Conservation (phyloP, 2,329 filamentous ascomycete genomes). For the Elsinoe arachidis region DNA sequence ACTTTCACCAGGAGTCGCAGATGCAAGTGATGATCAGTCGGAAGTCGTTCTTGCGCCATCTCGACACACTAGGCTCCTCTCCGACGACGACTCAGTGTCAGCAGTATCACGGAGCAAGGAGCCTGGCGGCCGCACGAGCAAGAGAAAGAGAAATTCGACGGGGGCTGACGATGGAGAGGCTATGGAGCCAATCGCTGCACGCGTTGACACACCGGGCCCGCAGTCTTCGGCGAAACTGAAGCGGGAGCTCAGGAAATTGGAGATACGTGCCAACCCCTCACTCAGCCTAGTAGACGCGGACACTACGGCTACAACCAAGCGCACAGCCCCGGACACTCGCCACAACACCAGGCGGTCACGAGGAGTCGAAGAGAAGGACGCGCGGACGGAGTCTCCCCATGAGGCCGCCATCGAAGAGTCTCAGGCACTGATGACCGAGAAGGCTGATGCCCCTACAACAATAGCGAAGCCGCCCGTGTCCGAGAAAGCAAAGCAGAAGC, state of each 20-base stretch:
- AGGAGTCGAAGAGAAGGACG: neutral
- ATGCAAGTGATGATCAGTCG: neutral
- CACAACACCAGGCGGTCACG: no score
- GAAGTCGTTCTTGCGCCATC: neutral
- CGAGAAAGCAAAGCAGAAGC: neutral
- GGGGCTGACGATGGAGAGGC: neutral
- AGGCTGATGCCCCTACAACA: no score
- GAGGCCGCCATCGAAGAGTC: no score
- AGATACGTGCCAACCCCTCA: slow-evolving; percentile 10
- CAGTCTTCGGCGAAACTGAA: neutral
- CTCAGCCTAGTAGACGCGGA: neutral
- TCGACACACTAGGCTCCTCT: no score
- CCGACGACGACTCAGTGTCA: no score
- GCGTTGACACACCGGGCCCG: neutral
- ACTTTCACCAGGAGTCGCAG: neutral
- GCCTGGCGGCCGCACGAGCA: no score
- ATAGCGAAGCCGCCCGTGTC: neutral
- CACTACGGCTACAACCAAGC: neutral
- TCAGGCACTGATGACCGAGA: no score
- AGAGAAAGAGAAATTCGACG: no score
- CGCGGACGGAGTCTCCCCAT: neutral
- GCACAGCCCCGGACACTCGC: no score
- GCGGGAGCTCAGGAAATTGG: slow-evolving; percentile 4
- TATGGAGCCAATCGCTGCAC: neutral
- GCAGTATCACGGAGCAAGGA: no score